Conservation (phyloP, 2,329 filamentous ascomycete species). For the Botrytis deweyae region DNA sequence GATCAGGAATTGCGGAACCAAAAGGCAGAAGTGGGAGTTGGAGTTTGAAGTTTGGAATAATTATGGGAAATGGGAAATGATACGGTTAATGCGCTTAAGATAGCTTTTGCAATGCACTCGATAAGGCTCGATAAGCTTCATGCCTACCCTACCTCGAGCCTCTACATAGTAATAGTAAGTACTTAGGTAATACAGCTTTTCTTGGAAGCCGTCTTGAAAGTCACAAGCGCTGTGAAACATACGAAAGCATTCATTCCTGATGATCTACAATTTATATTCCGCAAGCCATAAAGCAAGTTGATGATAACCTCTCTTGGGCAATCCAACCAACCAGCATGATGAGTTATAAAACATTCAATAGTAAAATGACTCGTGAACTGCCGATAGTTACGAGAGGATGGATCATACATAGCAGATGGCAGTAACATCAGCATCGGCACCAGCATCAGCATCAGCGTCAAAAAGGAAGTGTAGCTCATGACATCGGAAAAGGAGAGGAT, state of each 20-base stretch:
- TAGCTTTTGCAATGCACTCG: background rate
- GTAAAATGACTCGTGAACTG: background rate
- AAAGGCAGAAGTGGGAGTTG: background rate
- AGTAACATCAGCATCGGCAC: background rate
- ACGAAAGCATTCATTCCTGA: constrained; percentile 1
- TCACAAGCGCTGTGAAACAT: constrained; percentile 20
- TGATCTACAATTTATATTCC: background rate
- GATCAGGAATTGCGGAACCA: background rate
- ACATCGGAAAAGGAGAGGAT: background rate
- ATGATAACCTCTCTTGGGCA: background rate
- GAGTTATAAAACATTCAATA: background rate
- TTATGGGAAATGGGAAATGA: constrained; percentile 5
- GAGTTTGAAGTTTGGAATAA: too few relatives aligned
- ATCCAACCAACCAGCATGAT: background rate
- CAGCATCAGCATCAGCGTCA: background rate
- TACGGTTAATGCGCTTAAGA: constrained; percentile 7
- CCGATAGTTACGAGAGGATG: background rate
- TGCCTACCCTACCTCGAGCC: too few relatives aligned
- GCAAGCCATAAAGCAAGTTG: background rate
- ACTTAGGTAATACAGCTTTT: background rate
- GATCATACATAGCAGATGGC: background rate
- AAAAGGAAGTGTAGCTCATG: background rate
- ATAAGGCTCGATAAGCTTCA: constrained; percentile 1
- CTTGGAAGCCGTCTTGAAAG: background rate
- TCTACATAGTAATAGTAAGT: background rate